These are phyloP conservation scores for Bimuria novae-zelandiae DNA, from an alignment of 2,329 filamentous ascomycete genomes.

Conservation along the genomic window DNA sequence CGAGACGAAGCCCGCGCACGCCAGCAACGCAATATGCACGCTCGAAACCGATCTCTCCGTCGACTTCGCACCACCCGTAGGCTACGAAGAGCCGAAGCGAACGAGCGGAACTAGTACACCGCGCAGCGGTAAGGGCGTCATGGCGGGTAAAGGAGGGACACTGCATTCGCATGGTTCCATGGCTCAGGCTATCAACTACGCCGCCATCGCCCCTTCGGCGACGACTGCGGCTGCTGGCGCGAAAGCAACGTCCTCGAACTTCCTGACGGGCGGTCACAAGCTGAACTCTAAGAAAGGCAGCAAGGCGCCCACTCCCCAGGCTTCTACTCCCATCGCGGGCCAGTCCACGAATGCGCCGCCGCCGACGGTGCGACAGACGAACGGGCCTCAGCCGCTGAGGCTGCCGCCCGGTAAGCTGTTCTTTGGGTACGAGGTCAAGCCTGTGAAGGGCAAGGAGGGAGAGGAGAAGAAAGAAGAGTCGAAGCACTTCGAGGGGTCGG, in stretches of 20 bases:
- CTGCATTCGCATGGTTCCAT: conserved; percentile 88
- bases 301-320: conserved; percentile 69
- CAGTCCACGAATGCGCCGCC: conserved; percentile 50
- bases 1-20: conserved; percentile 86
- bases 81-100: conserved; percentile 86
- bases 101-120: conserved; percentile 86
- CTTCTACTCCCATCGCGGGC: conserved; percentile 66
- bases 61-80: conserved; percentile 91
- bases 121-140: conserved; percentile 65
- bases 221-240: conserved; percentile 66
- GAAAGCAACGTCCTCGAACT: conserved; percentile 73
- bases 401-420: conserved; percentile 90
- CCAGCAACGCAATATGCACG: conserved; percentile 85
- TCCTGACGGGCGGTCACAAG: conserved; percentile 78
- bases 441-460: conserved; percentile 77
- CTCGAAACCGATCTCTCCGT: conserved; percentile 96
- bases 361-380: conserved; percentile 57
- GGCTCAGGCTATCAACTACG: conserved; percentile 98
- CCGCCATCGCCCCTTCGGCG: conserved; percentile 80
- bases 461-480: conserved; percentile 65
- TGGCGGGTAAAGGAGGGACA: conserved; percentile 70
- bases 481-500: conserved; percentile 77
- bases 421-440: conserved; percentile 93
- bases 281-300: conserved; percentile 81
- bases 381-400: conserved; percentile 84